Evolutionary conservation across 305 asterid genomes (phyloP).

Genomic region (Striga hermonthica): DNA sequence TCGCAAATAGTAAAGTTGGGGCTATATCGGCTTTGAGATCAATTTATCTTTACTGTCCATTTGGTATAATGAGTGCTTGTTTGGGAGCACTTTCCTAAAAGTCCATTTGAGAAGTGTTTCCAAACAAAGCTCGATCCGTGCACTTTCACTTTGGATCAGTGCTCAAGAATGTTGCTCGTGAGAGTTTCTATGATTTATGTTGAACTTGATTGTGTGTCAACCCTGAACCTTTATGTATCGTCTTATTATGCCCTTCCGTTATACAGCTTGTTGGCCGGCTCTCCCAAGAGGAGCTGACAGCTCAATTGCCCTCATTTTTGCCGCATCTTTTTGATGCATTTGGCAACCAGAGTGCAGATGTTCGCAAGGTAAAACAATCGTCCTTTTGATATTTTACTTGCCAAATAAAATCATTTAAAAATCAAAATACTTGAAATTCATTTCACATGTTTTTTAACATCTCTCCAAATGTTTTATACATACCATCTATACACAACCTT

Average conservation of each 20-base stretch:
- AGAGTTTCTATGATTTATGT: not conserved
- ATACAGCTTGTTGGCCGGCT: conserved; percentile 88
- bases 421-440: not conserved
- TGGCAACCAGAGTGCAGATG: conserved; percentile 73
- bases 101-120: no score
- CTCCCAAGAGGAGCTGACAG: conserved; percentile 82
- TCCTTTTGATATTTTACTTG: not conserved
- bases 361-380: conserved; percentile 51
- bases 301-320: conserved; percentile 80
- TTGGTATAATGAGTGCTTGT: not conserved
- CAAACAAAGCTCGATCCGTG: no score
- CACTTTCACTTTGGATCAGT: not conserved
- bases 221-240: not conserved
- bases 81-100: no score
- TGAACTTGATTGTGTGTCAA: not conserved
- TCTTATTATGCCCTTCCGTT: not conserved
- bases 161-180: not conserved
- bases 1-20: not conserved
- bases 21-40: not conserved
- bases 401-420: not conserved
- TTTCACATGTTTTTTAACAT: not conserved
- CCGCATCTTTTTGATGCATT: conserved; percentile 70
- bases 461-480: not conserved
- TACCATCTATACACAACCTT: no score
- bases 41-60: not conserved